These are phyloP conservation scores for Chalara sp. DNA, from an alignment of 2,329 filamentous ascomycete species.

Conservation along the genomic window DNA sequence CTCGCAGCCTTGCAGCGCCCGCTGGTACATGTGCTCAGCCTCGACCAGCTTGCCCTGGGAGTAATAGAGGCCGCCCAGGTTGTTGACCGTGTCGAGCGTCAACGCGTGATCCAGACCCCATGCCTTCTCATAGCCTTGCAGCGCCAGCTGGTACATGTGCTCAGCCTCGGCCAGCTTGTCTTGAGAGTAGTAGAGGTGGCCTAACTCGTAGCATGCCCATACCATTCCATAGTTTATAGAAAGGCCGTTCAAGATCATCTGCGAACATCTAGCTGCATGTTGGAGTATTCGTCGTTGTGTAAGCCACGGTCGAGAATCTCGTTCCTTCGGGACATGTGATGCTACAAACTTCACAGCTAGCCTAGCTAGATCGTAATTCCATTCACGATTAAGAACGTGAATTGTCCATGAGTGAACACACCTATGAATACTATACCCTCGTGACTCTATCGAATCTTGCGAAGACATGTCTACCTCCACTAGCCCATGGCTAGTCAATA, in stretches of 20 bases:
- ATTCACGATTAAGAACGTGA: background rate
- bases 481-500: slow-evolving; percentile 28
- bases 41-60: background rate
- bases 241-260: slow-evolving; percentile 6
- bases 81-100: background rate
- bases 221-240: slow-evolving; percentile 9
- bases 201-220: slow-evolving; percentile 14
- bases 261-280: background rate
- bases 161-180: background rate
- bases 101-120: no score
- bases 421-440: slow-evolving; percentile 9
- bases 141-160: background rate
- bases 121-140: no score
- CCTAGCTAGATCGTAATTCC: slow-evolving; percentile 3
- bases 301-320: slow-evolving; percentile 1
- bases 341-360: slow-evolving; percentile 13
- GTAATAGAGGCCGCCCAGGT: background rate
- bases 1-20: no score
- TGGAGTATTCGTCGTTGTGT: background rate
- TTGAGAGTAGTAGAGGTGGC: slow-evolving; percentile 13
- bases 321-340: background rate
- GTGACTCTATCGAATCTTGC: background rate
- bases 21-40: background rate
- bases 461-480: slow-evolving; percentile 15
- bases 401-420: slow-evolving; percentile 9